A percentile compares a stretch with the other conserved stretches of the same genome.
Evolutionary conservation across 2,329 filamentous ascomycete species (phyloP).

Genomic region (Penicillium sclerotigenum): DNA sequence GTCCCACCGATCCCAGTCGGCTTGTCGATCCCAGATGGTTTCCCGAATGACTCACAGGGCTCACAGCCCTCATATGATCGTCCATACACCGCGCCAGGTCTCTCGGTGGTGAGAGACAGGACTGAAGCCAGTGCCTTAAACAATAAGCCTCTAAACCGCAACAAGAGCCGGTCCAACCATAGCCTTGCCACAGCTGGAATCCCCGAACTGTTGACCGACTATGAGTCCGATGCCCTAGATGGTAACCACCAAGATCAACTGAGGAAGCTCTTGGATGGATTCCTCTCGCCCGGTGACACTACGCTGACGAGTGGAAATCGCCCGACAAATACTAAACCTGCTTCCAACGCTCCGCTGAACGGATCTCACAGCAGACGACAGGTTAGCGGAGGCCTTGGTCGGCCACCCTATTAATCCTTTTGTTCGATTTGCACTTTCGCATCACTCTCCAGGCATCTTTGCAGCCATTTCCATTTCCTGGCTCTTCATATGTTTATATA

Average conservation of each 20-base stretch:
- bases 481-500: conserved; percentile 22
- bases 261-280: conserved; percentile 37
- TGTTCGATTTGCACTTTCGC: conserved; percentile 6
- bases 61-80: conserved; percentile 30
- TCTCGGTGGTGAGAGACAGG: conserved; percentile 24
- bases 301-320: conserved; percentile 18
- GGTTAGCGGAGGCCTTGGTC: conserved; percentile 30
- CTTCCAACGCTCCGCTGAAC: conserved; percentile 8
- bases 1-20: conserved; percentile 46
- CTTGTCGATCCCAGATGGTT: conserved; percentile 43
- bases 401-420: conserved; percentile 32
- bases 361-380: conserved; percentile 21
- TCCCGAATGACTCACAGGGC: conserved; percentile 38
- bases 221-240: conserved; percentile 18
- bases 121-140: conserved; percentile 16
- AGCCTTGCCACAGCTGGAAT: conserved; percentile 24
- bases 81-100: conserved; percentile 33
- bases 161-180: conserved; percentile 36
- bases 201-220: conserved; percentile 12
- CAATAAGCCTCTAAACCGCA: conserved; percentile 30
- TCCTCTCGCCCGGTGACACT: conserved; percentile 29
- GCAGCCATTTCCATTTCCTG: conserved; percentile 2
- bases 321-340: conserved; percentile 9
- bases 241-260: conserved; percentile 31
- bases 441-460: conserved; percentile 1